Evolutionary conservation across 1,284 basidiomycete genomes (phyloP), one percentile per base, ranked within the genome.

Genomic region (Ustilago esculenta): DNA sequence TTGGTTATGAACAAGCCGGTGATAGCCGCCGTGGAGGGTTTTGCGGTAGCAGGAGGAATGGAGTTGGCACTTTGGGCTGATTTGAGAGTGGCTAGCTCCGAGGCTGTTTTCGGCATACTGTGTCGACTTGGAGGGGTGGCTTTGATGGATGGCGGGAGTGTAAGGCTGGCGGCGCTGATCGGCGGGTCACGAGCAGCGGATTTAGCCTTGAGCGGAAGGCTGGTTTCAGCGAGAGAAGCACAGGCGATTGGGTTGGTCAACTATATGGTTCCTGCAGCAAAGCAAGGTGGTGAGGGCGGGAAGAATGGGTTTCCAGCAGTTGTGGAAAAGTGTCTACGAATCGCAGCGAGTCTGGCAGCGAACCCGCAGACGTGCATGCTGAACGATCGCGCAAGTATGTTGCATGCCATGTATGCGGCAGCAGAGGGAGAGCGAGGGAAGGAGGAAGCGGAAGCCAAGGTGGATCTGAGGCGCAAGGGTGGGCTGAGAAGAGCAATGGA

Each of bases 1-100:
- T 35, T 70, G 12, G 51, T 30, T 24, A 59, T 70, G 60, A 65
- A 60, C 56, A 70, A 70, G 21, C 67, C 67, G 5, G 67, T 70
- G 9, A 59, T 70, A 6, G 67, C 67, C 0, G 67, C 67, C 0
- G 47, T 70, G 10, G 48, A 55, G 11, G 67, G 67, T 5, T 70
- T 59, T n/a, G 67, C 67, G 0, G 67, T 70, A 0, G 67, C 67
- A 2, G 67, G 67, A 1, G 67, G 67, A 2, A 36, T 70, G 44
- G 67, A 70, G 34, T 30, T 70, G 44, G 56, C 67, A 1, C 35
- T 54, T 3, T 70, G 67, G 67, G 61, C 59, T 14, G 67, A 70
- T 43, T 15, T 70, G 20, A 42, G 67, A 17, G 56, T 70, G 4
- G 60, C 56, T 9, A 53, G 54, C 7, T 23, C 18, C 4, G 35